Percentiles rank a stretch among this genome's conserved stretches.
These are phyloP conservation scores for Cladophialophora bantiana DNA, from an alignment of 2,329 filamentous ascomycete species.

Conservation along the genomic window DNA sequence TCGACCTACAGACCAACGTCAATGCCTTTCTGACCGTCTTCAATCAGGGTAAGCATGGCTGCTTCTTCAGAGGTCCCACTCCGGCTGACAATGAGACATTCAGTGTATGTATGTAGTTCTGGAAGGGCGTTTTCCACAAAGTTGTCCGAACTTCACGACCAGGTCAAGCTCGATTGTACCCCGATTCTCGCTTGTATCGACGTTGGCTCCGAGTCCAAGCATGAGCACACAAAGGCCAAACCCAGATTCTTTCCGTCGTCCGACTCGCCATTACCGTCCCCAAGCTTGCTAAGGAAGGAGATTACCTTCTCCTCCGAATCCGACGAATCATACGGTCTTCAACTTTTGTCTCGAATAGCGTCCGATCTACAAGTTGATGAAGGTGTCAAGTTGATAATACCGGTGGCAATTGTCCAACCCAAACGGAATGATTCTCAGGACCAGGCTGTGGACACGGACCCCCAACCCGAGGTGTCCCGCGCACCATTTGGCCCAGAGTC, in stretches of 20 bases:
- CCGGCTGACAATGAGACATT: slow-evolving; percentile 22
- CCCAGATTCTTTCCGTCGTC: slow-evolving; percentile 44
- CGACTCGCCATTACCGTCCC: slow-evolving; percentile 44
- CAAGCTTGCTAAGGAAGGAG: slow-evolving; percentile 42
- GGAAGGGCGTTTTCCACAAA: slow-evolving; percentile 61
- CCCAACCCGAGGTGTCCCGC: slow-evolving; percentile 24
- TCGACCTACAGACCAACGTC: slow-evolving; percentile 57
- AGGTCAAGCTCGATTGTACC: slow-evolving; percentile 51
- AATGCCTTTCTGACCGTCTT: slow-evolving; percentile 59
- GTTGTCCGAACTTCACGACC: slow-evolving; percentile 57
- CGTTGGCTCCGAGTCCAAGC: slow-evolving; percentile 54
- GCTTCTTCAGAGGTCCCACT: background rate
- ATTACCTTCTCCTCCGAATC: slow-evolving; percentile 54
- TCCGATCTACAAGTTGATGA: slow-evolving; percentile 60
- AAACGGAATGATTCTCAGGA: slow-evolving; percentile 40
- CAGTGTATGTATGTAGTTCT: slow-evolving; percentile 62
- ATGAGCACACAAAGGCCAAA: slow-evolving; percentile 43
- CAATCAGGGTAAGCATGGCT: slow-evolving; percentile 55
- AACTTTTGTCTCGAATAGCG: slow-evolving; percentile 56
- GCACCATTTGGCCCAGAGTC: slow-evolving; percentile 35
- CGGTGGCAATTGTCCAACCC: slow-evolving; percentile 55
- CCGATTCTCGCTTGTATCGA: slow-evolving; percentile 65
- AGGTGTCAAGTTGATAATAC: slow-evolving; percentile 57
- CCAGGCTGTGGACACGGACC: slow-evolving; percentile 23
- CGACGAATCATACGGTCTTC: slow-evolving; percentile 57